Percentiles rank a stretch among this genome's conserved stretches.
These are phyloP conservation scores for Bimuria novae-zelandiae DNA, from an alignment of 2,329 filamentous ascomycete species.

Conservation along the genomic window DNA sequence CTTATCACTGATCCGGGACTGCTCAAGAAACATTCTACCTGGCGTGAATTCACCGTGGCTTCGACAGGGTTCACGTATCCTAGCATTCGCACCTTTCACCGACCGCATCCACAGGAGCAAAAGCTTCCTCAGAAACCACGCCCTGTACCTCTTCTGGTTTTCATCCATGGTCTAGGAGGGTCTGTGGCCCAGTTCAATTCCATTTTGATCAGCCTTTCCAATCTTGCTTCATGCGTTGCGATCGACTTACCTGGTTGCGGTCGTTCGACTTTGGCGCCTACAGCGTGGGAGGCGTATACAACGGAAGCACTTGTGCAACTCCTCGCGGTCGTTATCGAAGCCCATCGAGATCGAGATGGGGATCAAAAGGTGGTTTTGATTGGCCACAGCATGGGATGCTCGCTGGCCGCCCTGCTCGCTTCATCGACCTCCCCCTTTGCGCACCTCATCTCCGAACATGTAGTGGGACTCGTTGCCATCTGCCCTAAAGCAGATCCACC, in stretches of 20 bases:
- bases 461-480: constrained; percentile 79
- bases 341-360: constrained; percentile 67
- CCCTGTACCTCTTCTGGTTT: constrained; percentile 82
- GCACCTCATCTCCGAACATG: constrained; percentile 61
- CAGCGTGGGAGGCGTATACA: constrained; percentile 76
- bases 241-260: constrained; percentile 93
- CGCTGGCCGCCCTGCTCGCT: constrained; percentile 73
- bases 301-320: constrained; percentile 76
- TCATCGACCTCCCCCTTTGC: constrained; percentile 60
- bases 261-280: constrained; percentile 73
- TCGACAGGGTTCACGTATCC: constrained; percentile 69
- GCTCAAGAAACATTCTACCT: constrained; percentile 74
- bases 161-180: constrained; percentile 91
- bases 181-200: constrained; percentile 86
- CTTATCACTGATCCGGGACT: constrained; percentile 74
- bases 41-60: constrained; percentile 73
- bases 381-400: constrained; percentile 89
- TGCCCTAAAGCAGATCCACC: constrained; percentile 75
- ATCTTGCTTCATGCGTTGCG: constrained; percentile 81
- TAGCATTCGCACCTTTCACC: constrained; percentile 80
- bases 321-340: constrained; percentile 73
- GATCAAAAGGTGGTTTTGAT: constrained; percentile 78
- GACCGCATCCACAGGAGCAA: constrained; percentile 78
- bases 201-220: constrained; percentile 78
- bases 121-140: constrained; percentile 75